Conservation (phyloP, 805 yeast species). For the Yarrowia divulgata region DNA sequence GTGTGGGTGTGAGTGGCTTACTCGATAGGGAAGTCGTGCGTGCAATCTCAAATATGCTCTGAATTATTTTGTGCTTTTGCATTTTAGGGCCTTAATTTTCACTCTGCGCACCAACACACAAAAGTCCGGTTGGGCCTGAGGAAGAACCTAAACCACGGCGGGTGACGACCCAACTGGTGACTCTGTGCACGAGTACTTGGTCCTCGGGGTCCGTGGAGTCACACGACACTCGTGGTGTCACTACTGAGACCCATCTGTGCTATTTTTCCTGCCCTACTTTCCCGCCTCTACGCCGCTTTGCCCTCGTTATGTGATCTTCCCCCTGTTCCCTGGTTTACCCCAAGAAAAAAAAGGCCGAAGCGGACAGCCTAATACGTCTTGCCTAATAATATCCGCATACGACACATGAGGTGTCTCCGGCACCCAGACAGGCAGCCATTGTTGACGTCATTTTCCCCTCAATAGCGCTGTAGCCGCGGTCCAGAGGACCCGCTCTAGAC, state of each 20-base stretch:
- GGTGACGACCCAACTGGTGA: no score
- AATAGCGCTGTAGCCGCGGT: background rate
- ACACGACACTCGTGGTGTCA: no score
- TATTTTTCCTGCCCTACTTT: no score
- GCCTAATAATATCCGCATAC: slow-evolving; percentile 31
- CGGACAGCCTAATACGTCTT: slow-evolving; percentile 33
- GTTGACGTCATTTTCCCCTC: slow-evolving; percentile 9
- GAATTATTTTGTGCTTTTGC: slow-evolving; percentile 39
- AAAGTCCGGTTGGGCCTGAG: slow-evolving; percentile 30
- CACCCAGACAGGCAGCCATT: slow-evolving; percentile 15
- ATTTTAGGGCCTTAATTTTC: slow-evolving; percentile 23
- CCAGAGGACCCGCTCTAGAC: no score
- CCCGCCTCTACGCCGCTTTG: background rate
- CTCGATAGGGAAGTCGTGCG: slow-evolving; percentile 36
- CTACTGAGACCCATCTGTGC: no score
- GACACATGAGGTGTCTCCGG: slow-evolving; percentile 4
- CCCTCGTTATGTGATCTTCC: slow-evolving; percentile 32
- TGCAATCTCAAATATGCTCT: slow-evolving; percentile 38
- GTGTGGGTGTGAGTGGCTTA: slow-evolving; percentile 26
- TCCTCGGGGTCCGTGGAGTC: no score
- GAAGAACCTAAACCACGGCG: slow-evolving; percentile 13
- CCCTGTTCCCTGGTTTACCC: slow-evolving; percentile 33
- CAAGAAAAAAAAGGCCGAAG: slow-evolving; percentile 14
- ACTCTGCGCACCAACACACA: slow-evolving; percentile 4
- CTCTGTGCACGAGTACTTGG: no score